Evolutionary conservation across 2,329 filamentous ascomycete species (phyloP).

Genomic region (Aspergillus eucalypticola): DNA sequence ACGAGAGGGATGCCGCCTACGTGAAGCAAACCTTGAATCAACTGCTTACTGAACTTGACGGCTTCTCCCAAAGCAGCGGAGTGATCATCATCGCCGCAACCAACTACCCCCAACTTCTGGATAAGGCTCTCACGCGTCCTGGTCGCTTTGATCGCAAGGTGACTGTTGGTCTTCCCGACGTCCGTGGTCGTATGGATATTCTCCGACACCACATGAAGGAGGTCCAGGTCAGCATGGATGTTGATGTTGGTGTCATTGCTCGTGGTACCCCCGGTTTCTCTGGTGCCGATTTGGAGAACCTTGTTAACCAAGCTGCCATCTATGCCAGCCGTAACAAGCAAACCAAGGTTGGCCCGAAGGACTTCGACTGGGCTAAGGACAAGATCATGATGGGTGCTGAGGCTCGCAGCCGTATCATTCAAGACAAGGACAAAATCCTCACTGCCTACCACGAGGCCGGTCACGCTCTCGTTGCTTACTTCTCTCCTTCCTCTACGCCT

Average conservation of each 20-base stretch:
- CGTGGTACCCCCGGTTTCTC: constrained; percentile 88
- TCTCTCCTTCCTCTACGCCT: constrained; percentile 71
- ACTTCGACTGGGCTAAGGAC: constrained; percentile 98
- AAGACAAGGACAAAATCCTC: constrained; percentile 88
- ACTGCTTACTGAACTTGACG: constrained; percentile 92
- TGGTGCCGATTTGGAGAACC: constrained; percentile 92
- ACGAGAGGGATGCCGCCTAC: constrained; percentile 89
- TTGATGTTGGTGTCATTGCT: constrained; percentile 81
- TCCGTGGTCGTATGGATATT: constrained; percentile 88
- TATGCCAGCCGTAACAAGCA: constrained; percentile 88
- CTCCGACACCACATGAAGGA: constrained; percentile 92
- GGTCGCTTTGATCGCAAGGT: constrained; percentile 96
- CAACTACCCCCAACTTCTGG: constrained; percentile 90
- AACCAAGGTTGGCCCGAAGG: constrained; percentile 69
- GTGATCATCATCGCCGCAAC: constrained; percentile 96
- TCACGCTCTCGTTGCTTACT: constrained; percentile 86
- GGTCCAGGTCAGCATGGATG: constrained; percentile 75
- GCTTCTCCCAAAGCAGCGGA: constrained; percentile 90
- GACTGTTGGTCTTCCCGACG: constrained; percentile 83
- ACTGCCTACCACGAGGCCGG: constrained; percentile 97
- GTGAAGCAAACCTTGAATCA: constrained; percentile 98
- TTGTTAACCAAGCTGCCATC: constrained; percentile 94
- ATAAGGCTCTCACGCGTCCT: constrained; percentile 90
- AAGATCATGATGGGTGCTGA: constrained; percentile 97
- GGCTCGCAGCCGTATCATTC: constrained; percentile 83